Evolutionary conservation across 805 yeast species (phyloP).

Genomic region (Kuraishia cidri): DNA sequence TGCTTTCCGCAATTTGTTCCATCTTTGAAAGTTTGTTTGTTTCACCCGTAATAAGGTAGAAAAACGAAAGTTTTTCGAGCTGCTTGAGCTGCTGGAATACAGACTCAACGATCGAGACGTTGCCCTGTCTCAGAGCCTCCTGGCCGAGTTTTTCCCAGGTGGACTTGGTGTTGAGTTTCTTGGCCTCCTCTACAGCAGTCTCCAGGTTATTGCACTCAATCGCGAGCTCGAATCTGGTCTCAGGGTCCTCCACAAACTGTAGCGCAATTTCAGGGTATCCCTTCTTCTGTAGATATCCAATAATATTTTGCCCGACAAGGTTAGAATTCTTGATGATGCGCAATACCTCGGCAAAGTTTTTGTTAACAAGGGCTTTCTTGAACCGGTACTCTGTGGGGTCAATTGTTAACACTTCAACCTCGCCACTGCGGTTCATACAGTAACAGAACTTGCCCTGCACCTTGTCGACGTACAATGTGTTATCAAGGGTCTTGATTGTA

Average conservation of each 20-base stretch:
- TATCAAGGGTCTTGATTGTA: conserved; percentile 84
- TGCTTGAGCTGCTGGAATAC: conserved; percentile 81
- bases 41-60: conserved; percentile 83
- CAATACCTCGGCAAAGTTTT: conserved; percentile 85
- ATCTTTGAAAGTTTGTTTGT: conserved; percentile 64
- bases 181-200: conserved; percentile 86
- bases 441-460: conserved; percentile 65
- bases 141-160: conserved; percentile 79
- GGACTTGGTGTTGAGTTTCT: conserved; percentile 52
- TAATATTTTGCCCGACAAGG: conserved; percentile 94
- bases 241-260: conserved; percentile 94
- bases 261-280: conserved; percentile 97
- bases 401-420: conserved; percentile 66
- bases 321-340: conserved; percentile 83
- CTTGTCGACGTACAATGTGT: conserved; percentile 74
- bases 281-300: conserved; percentile 86
- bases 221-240: conserved; percentile 92
- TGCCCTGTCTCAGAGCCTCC: conserved; percentile 89
- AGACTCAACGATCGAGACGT: conserved; percentile 74
- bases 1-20: conserved; percentile 83
- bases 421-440: conserved; percentile 80
- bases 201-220: conserved; percentile 85
- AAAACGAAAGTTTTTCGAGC: conserved; percentile 84
- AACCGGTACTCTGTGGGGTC: conserved; percentile 97
- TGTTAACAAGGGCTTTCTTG: conserved; percentile 85